Percentiles rank a stretch among this genome's conserved stretches.
phyloP scores from a whole-genome alignment of 1,284 basidiomycete species.

The Pisolithus thermaeus region DNA sequence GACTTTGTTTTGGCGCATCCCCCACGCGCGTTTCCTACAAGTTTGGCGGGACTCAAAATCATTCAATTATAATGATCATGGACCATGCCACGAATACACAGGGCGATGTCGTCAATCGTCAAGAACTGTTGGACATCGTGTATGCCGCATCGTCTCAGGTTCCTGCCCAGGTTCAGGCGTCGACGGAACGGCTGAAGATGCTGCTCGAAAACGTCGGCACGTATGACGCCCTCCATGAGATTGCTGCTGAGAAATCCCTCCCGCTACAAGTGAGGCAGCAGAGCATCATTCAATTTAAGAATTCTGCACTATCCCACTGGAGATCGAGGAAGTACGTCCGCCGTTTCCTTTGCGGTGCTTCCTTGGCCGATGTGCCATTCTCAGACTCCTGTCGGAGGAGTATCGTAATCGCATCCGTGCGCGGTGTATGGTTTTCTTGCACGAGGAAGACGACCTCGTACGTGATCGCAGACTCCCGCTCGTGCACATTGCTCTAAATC shows the following conservation, averaged over 20 bases:
- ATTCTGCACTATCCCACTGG: constrained; percentile 63
- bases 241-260: constrained; percentile 53
- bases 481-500: constrained; percentile 5
- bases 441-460: constrained; percentile 71
- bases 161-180: constrained; percentile 49
- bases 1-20: constrained; percentile 14
- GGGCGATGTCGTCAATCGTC: constrained; percentile 37
- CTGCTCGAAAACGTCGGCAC: constrained; percentile 60
- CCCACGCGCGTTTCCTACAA: not conserved
- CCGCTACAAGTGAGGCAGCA: constrained; percentile 66
- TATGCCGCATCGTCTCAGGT: constrained; percentile 67
- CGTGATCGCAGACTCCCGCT: constrained; percentile 16
- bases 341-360: constrained; percentile 4
- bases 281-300: constrained; percentile 80
- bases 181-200: constrained; percentile 57
- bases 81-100: constrained; percentile 18
- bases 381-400: constrained; percentile 60
- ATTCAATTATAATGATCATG: constrained; percentile 12
- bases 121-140: constrained; percentile 62
- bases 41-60: not conserved
- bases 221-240: constrained; percentile 64
- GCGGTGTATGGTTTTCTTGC: constrained; percentile 57
- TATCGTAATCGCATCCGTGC: constrained; percentile 53
- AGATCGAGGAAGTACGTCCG: constrained; percentile 56
- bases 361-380: constrained; percentile 7